Base-by-base conservation (phyloP, 148 eudicot genomes). In the Arctostaphylos glauca region DNA sequence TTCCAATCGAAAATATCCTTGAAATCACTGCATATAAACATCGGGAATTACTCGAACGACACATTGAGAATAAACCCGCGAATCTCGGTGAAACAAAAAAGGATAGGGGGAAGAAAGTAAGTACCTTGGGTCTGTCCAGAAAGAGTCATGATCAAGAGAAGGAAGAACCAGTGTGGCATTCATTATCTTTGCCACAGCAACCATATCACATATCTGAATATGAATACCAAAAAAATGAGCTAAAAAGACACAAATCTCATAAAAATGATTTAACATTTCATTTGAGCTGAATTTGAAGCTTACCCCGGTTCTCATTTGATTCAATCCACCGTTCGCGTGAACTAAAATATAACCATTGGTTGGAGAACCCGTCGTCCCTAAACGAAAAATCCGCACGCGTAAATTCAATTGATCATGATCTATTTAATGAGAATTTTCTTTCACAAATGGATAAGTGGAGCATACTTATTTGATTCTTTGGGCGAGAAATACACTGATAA, bases 51-150 rank as follows among this genome's bases (percentile, higher is more conserved):
- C 4, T 25, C 6, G n/a, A 31, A 53, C 72, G 66, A 7, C n/a
- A 81, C 38, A 23, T 49, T 44, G 41, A 15, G 48, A 52, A 68
- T 18, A 60, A 66, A 66, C 25, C 16, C 0, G 71, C 18, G 18
- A 66, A 72, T 5, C n/a, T 80, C 5, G 21, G 18, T 23, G 3
- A 18, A 48, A 52, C 31, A 5, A 4, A 1, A 4, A 18, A 19
- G 21, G 54, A 16, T 4, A 12, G 43, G 19, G 25, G 64, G 2
- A 67, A 12, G 59, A 6, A 49, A 23, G 64, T 44, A 19, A 47
- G 41, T 80, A 94, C 97, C 97, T 94, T 47, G 90, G 88, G 88
- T 94, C 98, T 3, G 91, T 89, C 98, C 95, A 94, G 70, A 90
- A 94, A 16, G 95, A 92, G 8, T 87, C 81, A 62, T 92, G 94